Evolutionary conservation across 768 basidiomycete genomes (phyloP).

Genomic region (Harrya chromipes): DNA sequence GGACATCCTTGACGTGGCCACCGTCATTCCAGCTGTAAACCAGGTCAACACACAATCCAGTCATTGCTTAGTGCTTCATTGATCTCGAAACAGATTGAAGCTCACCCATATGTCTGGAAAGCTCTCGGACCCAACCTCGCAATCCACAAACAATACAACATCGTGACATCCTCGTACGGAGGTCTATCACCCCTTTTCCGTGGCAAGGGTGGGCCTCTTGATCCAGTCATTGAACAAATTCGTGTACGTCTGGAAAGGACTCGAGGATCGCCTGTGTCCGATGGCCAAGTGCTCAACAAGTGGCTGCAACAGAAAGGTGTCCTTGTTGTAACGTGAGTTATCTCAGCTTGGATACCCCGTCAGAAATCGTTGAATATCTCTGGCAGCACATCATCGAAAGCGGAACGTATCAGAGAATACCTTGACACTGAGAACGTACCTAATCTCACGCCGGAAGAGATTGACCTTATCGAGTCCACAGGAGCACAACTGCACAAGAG

Average conservation of each 20-base stretch:
- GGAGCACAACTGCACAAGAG: constrained; percentile 24
- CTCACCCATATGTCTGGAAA: constrained; percentile 51
- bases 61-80: not conserved
- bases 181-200: constrained; percentile 40
- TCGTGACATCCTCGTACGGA: constrained; percentile 39
- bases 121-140: constrained; percentile 36
- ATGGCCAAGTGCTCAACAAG: constrained; percentile 28
- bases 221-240: constrained; percentile 35
- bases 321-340: constrained; percentile 32
- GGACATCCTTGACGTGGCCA: constrained; percentile 42
- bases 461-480: constrained; percentile 23
- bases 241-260: constrained; percentile 27
- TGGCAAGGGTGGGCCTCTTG: constrained; percentile 38
- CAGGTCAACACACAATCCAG: constrained; percentile 36
- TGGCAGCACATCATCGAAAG: constrained; percentile 34
- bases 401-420: constrained; percentile 32
- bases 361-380: not conserved
- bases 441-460: constrained; percentile 25
- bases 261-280: constrained; percentile 25
- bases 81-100: constrained; percentile 40
- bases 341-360: not conserved
- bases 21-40: constrained; percentile 49
- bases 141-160: constrained; percentile 34
- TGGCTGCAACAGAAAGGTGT: constrained; percentile 30
- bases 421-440: constrained; percentile 29